Conservation (phyloP, 140 eudicot species). For the Oenanthe javanica region DNA sequence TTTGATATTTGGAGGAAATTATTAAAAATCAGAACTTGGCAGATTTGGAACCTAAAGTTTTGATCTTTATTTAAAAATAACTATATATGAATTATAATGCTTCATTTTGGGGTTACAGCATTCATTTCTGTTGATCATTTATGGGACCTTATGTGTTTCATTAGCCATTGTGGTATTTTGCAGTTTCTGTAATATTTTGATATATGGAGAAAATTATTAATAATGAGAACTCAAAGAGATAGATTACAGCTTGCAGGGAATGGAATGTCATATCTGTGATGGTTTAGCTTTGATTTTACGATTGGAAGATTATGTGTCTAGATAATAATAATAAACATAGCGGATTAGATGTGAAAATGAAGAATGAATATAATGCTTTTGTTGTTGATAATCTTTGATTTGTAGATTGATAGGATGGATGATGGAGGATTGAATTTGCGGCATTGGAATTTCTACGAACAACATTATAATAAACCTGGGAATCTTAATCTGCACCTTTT, state of each 20-base stretch:
- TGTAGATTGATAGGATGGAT: constrained; percentile 51
- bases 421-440: constrained; percentile 57
- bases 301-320: background rate
- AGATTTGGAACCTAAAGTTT: too few species aligned
- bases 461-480: constrained; percentile 27
- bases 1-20: background rate
- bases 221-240: background rate
- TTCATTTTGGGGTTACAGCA: too few species aligned
- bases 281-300: background rate
- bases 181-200: background rate
- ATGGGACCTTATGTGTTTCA: constrained; percentile 19
- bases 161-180: too few species aligned
- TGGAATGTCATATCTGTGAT: background rate
- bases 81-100: too few species aligned
- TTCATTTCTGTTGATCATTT: background rate
- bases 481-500: constrained; percentile 62
- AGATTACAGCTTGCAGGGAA: background rate
- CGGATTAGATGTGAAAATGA: background rate
- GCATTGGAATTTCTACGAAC: constrained; percentile 77
- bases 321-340: background rate
- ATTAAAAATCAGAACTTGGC: too few species aligned
- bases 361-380: constrained; percentile 14
- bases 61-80: too few species aligned
- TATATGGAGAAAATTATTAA: background rate
- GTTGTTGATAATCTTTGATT: constrained; percentile 5